phyloP scores from a whole-genome alignment of 73 alveolate genomes.

The Paramecium sonneborni region DNA sequence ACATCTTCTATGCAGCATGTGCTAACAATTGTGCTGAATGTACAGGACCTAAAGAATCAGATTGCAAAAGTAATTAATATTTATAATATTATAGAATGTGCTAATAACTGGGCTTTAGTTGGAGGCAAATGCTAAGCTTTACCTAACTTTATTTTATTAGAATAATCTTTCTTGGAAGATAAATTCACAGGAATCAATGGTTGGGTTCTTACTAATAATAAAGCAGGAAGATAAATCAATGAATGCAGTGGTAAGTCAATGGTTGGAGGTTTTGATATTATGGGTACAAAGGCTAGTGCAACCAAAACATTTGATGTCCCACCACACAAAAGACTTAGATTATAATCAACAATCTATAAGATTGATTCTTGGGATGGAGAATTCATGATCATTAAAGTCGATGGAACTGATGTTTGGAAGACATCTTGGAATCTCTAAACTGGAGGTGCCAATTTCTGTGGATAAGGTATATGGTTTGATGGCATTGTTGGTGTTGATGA shows the following conservation, averaged over 20 bases:
- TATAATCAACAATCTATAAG: neutral
- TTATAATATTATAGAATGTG: neutral
- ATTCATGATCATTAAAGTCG: neutral
- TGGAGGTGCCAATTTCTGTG: constrained; percentile 28
- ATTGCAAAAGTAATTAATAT: neutral
- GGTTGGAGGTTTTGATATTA: neutral
- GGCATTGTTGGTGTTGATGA: neutral
- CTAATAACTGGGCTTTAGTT: neutral
- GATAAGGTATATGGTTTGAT: neutral
- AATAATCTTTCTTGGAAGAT: neutral
- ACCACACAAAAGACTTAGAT: neutral
- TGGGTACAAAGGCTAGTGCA: neutral
- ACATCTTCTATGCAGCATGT: neutral
- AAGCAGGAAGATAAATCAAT: neutral
- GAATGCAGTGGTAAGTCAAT: neutral
- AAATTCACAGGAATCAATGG: neutral
- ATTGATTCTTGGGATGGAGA: constrained; percentile 33
- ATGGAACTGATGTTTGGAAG: constrained; percentile 1
- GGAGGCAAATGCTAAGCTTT: neutral
- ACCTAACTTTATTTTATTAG: neutral
- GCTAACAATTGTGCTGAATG: constrained; percentile 3
- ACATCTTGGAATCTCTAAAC: neutral
- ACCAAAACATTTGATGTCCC: neutral
- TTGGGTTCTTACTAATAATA: neutral
- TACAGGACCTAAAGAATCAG: neutral